Evolutionary conservation across 164 flowering plant species (phyloP).

Genomic region (Aristolochia californica): DNA sequence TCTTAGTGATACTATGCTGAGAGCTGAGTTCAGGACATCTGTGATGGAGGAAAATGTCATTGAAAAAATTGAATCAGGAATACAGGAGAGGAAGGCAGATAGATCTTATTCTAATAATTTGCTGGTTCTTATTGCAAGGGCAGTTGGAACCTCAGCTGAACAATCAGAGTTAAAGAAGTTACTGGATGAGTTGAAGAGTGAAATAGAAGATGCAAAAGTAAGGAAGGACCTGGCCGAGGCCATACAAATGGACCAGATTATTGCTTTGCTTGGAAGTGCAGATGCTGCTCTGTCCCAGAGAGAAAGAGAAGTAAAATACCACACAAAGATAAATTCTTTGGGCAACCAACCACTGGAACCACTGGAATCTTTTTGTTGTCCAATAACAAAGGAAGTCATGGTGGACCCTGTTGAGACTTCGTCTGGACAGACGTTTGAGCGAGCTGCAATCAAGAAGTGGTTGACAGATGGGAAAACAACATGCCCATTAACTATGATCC

Average conservation of each 20-base stretch:
- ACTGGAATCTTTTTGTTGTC: conserved; percentile 57
- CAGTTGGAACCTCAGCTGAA: conserved; percentile 54
- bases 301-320: conserved; percentile 42
- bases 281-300: conserved; percentile 48
- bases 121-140: conserved; percentile 42
- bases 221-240: conserved; percentile 63
- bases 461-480: conserved; percentile 34
- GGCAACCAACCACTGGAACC: conserved; percentile 60
- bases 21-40: conserved; percentile 48
- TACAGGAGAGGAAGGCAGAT: conserved; percentile 49
- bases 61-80: conserved; percentile 57
- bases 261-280: conserved; percentile 59
- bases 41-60: conserved; percentile 45
- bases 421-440: conserved; percentile 70
- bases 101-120: conserved; percentile 56
- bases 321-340: conserved; percentile 40
- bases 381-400: conserved; percentile 64
- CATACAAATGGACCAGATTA: conserved; percentile 75
- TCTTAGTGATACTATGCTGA: conserved; percentile 34
- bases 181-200: conserved; percentile 54
- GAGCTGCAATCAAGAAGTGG: conserved; percentile 64
- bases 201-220: conserved; percentile 40
- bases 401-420: conserved; percentile 67
- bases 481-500: conserved; percentile 51
- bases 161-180: conserved; percentile 38